Evolutionary conservation across 179 eudicot species (phyloP).

Genomic region (Nepenthes alata): DNA sequence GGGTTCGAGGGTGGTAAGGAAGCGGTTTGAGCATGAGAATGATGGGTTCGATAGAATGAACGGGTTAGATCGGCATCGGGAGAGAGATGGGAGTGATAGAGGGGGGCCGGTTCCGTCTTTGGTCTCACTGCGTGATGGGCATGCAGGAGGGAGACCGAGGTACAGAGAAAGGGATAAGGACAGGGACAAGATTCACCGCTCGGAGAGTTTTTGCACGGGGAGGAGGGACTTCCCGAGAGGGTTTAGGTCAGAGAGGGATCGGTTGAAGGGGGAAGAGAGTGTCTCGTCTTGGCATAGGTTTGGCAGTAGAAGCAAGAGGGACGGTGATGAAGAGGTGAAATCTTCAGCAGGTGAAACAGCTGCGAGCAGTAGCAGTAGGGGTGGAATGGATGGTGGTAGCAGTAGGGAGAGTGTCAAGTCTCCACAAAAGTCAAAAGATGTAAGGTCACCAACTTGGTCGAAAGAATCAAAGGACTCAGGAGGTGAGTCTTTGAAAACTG

Average conservation of each 20-base stretch:
- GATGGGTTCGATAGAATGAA: slow-evolving; percentile 54
- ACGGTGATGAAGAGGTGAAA: slow-evolving; percentile 50
- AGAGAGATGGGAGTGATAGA: slow-evolving; percentile 41
- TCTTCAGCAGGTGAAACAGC: slow-evolving; percentile 25
- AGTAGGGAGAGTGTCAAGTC: slow-evolving; percentile 45
- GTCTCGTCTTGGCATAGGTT: slow-evolving; percentile 77
- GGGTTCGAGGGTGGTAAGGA: slow-evolving; percentile 34
- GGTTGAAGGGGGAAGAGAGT: slow-evolving; percentile 59
- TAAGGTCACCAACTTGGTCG: slow-evolving; percentile 58
- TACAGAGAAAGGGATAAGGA: slow-evolving; percentile 25
- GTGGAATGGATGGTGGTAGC: slow-evolving; percentile 33
- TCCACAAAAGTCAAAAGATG: slow-evolving; percentile 46
- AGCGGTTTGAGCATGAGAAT: slow-evolving; percentile 51
- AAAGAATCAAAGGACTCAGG: slow-evolving; percentile 65
- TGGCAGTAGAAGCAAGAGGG: slow-evolving; percentile 47
- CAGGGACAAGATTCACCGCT: slow-evolving; percentile 53
- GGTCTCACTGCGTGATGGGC: slow-evolving; percentile 51
- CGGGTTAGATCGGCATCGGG: slow-evolving; percentile 61
- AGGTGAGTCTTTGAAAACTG: slow-evolving; percentile 50
- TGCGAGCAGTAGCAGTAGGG: slow-evolving; percentile 25
- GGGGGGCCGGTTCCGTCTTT: slow-evolving; percentile 37
- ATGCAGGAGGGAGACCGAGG: slow-evolving; percentile 34
- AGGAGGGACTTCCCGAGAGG: slow-evolving; percentile 90
- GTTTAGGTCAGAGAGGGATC: slow-evolving; percentile 86
- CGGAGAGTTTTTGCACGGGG: slow-evolving; percentile 64